These are phyloP conservation scores for Eutrema heterophyllum DNA, from an alignment of 345 rosid genomes.

Conservation along the genomic window DNA sequence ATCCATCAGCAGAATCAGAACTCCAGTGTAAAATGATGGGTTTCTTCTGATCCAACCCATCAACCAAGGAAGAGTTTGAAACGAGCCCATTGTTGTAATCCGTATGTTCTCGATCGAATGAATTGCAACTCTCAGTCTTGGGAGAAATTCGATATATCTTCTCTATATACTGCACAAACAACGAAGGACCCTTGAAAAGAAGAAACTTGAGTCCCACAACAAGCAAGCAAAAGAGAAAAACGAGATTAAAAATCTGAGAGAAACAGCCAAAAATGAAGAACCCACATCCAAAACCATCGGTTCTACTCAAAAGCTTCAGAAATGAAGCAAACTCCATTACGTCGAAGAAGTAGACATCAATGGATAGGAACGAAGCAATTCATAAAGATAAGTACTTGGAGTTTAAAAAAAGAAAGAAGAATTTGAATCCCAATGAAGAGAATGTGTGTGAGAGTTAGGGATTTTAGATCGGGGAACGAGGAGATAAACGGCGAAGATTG, in stretches of 20 bases:
- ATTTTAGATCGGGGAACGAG: constrained; percentile 20
- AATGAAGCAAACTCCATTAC: constrained; percentile 42
- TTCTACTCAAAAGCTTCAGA: constrained; percentile 28
- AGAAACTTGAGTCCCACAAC: constrained; percentile 36
- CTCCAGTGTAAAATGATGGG: constrained; percentile 14
- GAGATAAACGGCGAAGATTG: constrained; percentile 31
- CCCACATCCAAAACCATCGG: constrained; percentile 40
- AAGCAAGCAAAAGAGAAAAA: constrained; percentile 38
- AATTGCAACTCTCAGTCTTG: constrained; percentile 2
- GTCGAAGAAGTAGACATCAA: neutral
- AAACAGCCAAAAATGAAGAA: constrained; percentile 38
- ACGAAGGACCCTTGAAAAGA: constrained; percentile 21
- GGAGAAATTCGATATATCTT: constrained; percentile 10
- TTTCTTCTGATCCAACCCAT: constrained; percentile 19
- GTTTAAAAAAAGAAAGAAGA: neutral
- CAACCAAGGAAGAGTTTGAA: neutral
- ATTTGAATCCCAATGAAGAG: constrained; percentile 23
- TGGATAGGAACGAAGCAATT: neutral
- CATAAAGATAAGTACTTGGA: neutral
- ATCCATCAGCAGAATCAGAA: neutral
- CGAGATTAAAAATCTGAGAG: constrained; percentile 29
- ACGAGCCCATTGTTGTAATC: constrained; percentile 15
- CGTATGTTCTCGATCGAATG: constrained; percentile 20
- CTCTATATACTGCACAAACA: constrained; percentile 22
- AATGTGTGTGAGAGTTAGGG: constrained; percentile 32